These are phyloP conservation scores for Xylaria sp. DNA, from an alignment of 2,329 filamentous ascomycete genomes.

Conservation along the genomic window DNA sequence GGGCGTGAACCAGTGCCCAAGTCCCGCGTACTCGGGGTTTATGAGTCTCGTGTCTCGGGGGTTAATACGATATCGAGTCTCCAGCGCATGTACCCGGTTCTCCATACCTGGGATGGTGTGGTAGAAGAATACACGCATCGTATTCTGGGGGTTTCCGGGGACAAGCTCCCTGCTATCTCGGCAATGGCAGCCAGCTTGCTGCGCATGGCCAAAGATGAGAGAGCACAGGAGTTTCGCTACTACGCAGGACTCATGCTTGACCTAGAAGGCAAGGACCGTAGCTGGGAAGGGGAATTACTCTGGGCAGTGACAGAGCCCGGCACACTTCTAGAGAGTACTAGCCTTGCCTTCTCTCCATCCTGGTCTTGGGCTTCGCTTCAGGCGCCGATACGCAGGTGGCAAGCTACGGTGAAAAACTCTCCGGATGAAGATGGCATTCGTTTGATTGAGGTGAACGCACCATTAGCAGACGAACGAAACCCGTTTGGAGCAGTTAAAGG, in stretches of 20 bases:
- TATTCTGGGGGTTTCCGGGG: constrained; percentile 19
- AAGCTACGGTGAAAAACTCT: not conserved
- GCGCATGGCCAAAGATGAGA: constrained; percentile 18
- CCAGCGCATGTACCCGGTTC: constrained; percentile 24
- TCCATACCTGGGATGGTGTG: constrained; percentile 21
- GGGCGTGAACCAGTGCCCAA: constrained; percentile 21
- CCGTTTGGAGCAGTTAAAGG: constrained; percentile 24
- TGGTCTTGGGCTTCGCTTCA: constrained; percentile 32
- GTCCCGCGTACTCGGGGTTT: constrained; percentile 18
- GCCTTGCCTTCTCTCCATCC: constrained; percentile 10
- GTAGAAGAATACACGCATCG: constrained; percentile 24
- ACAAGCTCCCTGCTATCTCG: constrained; percentile 33
- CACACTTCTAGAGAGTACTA: not conserved
- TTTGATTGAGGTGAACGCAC: constrained; percentile 10
- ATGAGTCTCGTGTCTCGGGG: constrained; percentile 24
- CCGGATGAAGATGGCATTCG: constrained; percentile 16
- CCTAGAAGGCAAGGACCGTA: constrained; percentile 14
- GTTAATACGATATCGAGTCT: constrained; percentile 25
- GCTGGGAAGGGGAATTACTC: constrained; percentile 25
- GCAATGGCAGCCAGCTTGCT: constrained; percentile 27
- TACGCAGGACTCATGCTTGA: constrained; percentile 28
- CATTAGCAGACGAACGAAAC: constrained; percentile 14
- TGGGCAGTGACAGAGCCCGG: constrained; percentile 15
- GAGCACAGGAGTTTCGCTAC: constrained; percentile 18
- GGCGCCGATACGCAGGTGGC: constrained; percentile 10